Conservation (phyloP, 2,329 filamentous ascomycete genomes). For the Thielaviopsis punctulata region DNA sequence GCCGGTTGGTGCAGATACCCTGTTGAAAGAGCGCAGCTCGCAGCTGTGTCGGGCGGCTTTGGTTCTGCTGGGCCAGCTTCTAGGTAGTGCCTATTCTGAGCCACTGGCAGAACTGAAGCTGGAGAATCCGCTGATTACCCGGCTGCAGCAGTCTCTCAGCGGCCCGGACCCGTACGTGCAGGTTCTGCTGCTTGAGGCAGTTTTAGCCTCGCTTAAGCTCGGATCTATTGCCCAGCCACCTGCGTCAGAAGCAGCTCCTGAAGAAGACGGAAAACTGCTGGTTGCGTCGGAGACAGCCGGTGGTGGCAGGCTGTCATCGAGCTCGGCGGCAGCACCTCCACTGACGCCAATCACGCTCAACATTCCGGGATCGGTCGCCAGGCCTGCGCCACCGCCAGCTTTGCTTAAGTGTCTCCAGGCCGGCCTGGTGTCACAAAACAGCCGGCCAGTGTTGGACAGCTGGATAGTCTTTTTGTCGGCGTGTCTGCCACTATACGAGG, state of each 20-base stretch:
- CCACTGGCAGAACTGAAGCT: constrained; percentile 46
- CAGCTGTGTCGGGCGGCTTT: constrained; percentile 56
- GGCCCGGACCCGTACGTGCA: constrained; percentile 55
- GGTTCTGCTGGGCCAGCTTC: constrained; percentile 51
- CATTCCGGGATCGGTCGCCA: neutral
- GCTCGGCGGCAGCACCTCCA: neutral
- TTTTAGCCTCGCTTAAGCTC: constrained; percentile 56
- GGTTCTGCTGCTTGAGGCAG: constrained; percentile 60
- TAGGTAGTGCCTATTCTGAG: constrained; percentile 44
- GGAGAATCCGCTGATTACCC: constrained; percentile 52
- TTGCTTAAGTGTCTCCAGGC: constrained; percentile 73
- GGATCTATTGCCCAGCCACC: constrained; percentile 19
- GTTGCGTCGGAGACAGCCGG: neutral
- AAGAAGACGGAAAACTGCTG: constrained; percentile 3
- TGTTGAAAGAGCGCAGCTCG: constrained; percentile 33
- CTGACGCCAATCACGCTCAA: constrained; percentile 1
- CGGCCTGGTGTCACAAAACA: constrained; percentile 58
- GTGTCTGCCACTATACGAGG: constrained; percentile 67
- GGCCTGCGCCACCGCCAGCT: constrained; percentile 42
- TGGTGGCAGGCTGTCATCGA: neutral
- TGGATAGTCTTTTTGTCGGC: constrained; percentile 80
- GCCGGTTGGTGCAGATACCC: constrained; percentile 18
- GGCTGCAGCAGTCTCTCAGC: constrained; percentile 42
- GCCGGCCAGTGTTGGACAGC: constrained; percentile 66
- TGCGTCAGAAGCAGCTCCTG: constrained; percentile 51